Conservation (phyloP, 306 rosid species). For the Canavalia gladiata region DNA sequence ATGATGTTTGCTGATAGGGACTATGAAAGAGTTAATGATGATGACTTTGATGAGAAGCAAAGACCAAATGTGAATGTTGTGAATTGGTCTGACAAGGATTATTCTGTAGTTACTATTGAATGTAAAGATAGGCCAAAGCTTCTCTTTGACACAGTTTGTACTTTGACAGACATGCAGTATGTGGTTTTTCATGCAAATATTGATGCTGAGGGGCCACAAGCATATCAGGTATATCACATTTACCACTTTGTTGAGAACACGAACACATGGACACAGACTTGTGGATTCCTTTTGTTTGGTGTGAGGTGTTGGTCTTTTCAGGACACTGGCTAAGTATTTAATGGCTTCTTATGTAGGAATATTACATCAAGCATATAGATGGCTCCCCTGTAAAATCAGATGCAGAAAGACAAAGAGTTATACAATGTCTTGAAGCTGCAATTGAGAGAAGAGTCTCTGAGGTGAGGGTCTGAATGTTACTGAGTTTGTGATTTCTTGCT, state of each 20-base stretch:
- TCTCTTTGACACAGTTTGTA: conserved; percentile 91
- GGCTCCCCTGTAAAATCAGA: conserved; percentile 98
- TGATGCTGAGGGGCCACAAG: conserved; percentile 89
- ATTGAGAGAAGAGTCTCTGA: conserved; percentile 94
- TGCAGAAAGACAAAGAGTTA: conserved; percentile 95
- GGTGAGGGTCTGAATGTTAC: conserved; percentile 52
- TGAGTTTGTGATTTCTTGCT: conserved; percentile 28
- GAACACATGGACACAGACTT: neutral
- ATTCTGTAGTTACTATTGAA: conserved; percentile 82
- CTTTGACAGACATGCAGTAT: conserved; percentile 96
- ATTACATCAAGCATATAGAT: conserved; percentile 86
- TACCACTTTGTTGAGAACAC: conserved; percentile 22
- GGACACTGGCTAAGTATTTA: conserved; percentile 45
- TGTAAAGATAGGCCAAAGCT: conserved; percentile 93
- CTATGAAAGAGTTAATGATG: conserved; percentile 66
- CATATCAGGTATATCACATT: conserved; percentile 75
- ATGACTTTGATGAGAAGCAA: conserved; percentile 66
- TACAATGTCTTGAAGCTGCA: conserved; percentile 95
- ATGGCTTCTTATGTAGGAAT: conserved; percentile 71
- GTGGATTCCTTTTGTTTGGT: conserved; percentile 34
- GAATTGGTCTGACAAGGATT: conserved; percentile 85
- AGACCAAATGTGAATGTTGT: conserved; percentile 87
- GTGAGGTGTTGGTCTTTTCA: conserved; percentile 19
- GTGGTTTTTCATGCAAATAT: conserved; percentile 92
- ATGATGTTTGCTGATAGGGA: conserved; percentile 98